A percentile compares a stretch with the other conserved stretches of the same genome.
These are phyloP conservation scores for Pythium rhizo-oryzae DNA, from an alignment of 352 stramenopile species.

Conservation along the genomic window DNA sequence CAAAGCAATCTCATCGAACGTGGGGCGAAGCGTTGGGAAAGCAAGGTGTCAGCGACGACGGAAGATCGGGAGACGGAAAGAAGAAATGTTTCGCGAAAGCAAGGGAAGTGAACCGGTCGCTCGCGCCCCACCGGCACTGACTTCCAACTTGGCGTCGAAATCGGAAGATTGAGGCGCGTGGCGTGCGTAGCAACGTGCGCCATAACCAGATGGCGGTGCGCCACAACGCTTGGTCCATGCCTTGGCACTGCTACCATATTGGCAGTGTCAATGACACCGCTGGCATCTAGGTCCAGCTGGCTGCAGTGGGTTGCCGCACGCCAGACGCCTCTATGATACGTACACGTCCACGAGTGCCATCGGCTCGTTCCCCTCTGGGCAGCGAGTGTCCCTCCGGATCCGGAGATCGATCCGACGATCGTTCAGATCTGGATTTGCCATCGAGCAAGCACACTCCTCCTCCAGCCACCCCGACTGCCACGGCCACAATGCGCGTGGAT, in stretches of 20 bases:
- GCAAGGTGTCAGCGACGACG: no score
- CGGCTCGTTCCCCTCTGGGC: not conserved
- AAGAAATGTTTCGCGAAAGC: not conserved
- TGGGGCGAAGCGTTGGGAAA: not conserved
- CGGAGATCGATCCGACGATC: not conserved
- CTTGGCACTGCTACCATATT: no score
- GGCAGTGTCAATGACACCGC: not conserved
- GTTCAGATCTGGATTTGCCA: slow-evolving; percentile 20
- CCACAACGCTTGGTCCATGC: not conserved
- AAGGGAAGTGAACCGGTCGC: not conserved
- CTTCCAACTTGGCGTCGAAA: not conserved
- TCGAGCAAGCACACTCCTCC: not conserved
- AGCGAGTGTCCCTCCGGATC: slow-evolving; percentile 12
- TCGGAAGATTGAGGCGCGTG: slow-evolving; percentile 18
- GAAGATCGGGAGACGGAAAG: not conserved
- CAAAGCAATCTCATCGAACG: not conserved
- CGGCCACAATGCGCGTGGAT: slow-evolving; percentile 3
- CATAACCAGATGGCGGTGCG: slow-evolving; percentile 15
- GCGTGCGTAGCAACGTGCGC: slow-evolving; percentile 10
- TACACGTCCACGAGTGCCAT: not conserved
- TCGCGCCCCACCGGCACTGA: not conserved
- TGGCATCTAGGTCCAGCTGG: slow-evolving; percentile 11
- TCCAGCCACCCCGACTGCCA: not conserved
- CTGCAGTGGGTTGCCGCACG: not conserved
- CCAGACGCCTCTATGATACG: not conserved